A percentile compares a stretch with the other conserved stretches of the same genome.
These are phyloP conservation scores for Fusarium compactum DNA, from an alignment of 2,329 filamentous ascomycete species.

Conservation along the genomic window DNA sequence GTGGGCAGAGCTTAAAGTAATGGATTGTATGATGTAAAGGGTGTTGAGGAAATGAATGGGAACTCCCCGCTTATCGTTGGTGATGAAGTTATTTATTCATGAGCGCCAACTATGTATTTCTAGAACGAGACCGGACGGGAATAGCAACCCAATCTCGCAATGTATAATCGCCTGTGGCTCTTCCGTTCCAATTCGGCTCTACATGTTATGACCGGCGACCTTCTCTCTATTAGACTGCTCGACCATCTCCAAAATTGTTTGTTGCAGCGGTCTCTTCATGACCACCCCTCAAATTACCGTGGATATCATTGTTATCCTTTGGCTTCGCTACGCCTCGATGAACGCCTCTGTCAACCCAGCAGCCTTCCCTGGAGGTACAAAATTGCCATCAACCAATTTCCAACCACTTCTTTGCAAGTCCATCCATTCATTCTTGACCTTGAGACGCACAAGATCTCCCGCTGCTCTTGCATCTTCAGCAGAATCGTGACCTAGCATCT, in stretches of 20 bases:
- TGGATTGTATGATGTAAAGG: conserved; percentile 31
- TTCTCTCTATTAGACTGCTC: background rate
- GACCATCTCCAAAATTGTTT: background rate
- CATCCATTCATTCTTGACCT: conserved; percentile 78
- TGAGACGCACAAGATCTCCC: conserved; percentile 83
- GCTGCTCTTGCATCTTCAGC: conserved; percentile 91
- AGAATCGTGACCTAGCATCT: conserved; percentile 82
- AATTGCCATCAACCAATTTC: conserved; percentile 65
- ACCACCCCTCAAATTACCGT: background rate
- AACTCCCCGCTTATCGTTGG: conserved; percentile 54
- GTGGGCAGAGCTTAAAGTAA: conserved; percentile 57
- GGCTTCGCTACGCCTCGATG: conserved; percentile 48
- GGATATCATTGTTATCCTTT: background rate
- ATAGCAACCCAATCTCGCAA: conserved; percentile 44
- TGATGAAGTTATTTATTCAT: conserved; percentile 43
- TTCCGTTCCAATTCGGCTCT: background rate
- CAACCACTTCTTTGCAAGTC: conserved; percentile 75
- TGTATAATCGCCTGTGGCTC: conserved; percentile 31
- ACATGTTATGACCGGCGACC: background rate
- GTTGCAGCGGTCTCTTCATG: background rate
- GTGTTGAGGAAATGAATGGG: conserved; percentile 40
- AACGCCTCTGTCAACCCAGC: conserved; percentile 54
- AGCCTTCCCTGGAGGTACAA: conserved; percentile 55
- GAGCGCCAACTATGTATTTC: conserved; percentile 52
- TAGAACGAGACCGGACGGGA: conserved; percentile 48